Base-by-base conservation (phyloP, 73 alveolate genomes). In the Symbiodinium natans region DNA sequence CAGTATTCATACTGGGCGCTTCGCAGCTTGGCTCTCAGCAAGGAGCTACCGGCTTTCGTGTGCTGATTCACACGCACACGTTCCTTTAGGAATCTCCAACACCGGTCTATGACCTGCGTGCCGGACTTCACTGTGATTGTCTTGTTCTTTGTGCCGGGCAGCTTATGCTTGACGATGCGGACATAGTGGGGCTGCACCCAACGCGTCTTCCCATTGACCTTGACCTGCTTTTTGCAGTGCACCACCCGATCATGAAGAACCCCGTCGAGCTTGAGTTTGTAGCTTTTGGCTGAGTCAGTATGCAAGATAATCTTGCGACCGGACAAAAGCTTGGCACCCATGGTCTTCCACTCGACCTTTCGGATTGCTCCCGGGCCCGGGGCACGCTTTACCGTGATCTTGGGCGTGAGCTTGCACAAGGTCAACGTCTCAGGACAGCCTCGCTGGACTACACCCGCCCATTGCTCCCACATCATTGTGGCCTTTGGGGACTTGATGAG, bases 381-480 rank as follows among this genome's bases (percentile, higher is more conserved):
- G 11, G 88, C 88, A 8, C 63, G 88, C 2, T 3, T 13, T 2
- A 59, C 63, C 15, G 88, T 5, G 38, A 80, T 19, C 5, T 29
- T 36, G 5, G 88, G 88, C 59, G n/a, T 80, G 42, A 82, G 92
- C 25, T 71, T 40, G 29, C 27, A 71, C 27, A 82, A 71, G 42
- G 40, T 71, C 68, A 82, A 7, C 4, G 92, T 41, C n/a, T 82
- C 27, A 40, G 92, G 92, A 13, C 29, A 56, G 31, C 87, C 87
- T 31, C 87, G 87, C 56, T 80, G 5, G 54, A 80, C 87, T 31
- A 80, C 33, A 7, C 87, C 87, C 36, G 59, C 34, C 92, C 92
- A 41, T 25, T 82, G 92, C 92, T 82, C 92, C 92, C 92, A 82
- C 25, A 31, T 8, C n/a, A n/a, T n/a, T n/a, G n/a, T n/a, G n/a